Evolutionary conservation across 1,139 yeast species (phyloP).

Genomic region (Lodderomyces orthopsilosis): DNA sequence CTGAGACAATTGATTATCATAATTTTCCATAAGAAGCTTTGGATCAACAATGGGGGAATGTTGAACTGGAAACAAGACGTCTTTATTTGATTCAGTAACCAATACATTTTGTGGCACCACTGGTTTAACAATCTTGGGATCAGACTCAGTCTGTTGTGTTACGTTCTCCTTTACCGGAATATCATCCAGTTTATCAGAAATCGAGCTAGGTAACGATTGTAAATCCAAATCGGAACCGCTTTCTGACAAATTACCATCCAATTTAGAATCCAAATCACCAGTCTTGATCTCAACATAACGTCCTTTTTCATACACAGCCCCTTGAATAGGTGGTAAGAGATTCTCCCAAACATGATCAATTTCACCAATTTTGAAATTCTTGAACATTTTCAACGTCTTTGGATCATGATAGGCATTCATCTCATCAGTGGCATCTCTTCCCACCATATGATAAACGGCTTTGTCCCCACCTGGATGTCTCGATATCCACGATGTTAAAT

Average conservation of each 20-base stretch:
- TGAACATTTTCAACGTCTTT: constrained; percentile 51
- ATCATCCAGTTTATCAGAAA: constrained; percentile 4
- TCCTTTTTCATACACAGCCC: constrained; percentile 49
- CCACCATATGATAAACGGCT: constrained; percentile 80
- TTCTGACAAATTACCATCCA: constrained; percentile 15
- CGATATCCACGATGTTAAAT: constrained; percentile 67
- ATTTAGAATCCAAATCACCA: constrained; percentile 16
- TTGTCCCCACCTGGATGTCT: constrained; percentile 89
- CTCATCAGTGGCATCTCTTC: constrained; percentile 88
- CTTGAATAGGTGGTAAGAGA: constrained; percentile 85
- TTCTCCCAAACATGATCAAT: constrained; percentile 68
- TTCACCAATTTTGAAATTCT: constrained; percentile 59
- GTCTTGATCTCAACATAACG: constrained; percentile 2
- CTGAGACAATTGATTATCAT: constrained; percentile 54
- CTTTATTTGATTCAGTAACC: constrained; percentile 35
- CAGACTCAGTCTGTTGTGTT: not conserved
- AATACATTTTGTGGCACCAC: constrained; percentile 49
- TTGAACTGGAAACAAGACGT: constrained; percentile 34
- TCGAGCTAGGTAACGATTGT: constrained; percentile 15
- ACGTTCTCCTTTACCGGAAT: constrained; percentile 24
- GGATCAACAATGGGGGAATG: constrained; percentile 48
- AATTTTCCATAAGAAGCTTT: constrained; percentile 49
- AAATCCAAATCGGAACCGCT: constrained; percentile 17
- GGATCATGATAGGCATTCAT: constrained; percentile 78
- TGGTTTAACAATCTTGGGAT: constrained; percentile 32